phyloP scores from a whole-genome alignment of 78 protist genomes.

The Dictyostelium citrinum region DNA sequence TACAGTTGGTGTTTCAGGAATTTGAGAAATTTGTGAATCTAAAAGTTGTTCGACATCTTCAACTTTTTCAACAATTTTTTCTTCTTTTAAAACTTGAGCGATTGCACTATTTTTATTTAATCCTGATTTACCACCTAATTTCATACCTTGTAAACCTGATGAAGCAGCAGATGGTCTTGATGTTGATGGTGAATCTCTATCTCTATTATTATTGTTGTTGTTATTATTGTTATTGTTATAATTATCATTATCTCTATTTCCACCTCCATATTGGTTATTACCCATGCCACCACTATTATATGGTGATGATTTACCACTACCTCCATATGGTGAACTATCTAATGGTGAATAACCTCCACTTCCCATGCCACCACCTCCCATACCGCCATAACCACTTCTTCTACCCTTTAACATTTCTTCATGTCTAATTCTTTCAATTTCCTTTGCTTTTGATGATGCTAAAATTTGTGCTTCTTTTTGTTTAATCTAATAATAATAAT shows the following conservation, averaged over 20 bases:
- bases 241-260: not conserved
- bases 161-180: constrained; percentile 19
- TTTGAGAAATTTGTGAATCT: not conserved
- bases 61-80: constrained; percentile 58
- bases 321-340: not conserved
- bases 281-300: not conserved
- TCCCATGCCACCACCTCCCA: constrained; percentile 8
- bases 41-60: constrained; percentile 31
- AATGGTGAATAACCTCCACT: constrained; percentile 21
- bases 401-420: not conserved
- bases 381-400: not conserved
- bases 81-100: constrained; percentile 73
- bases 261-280: not conserved
- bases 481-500: not conserved
- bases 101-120: constrained; percentile 21
- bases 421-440: constrained; percentile 13
- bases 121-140: constrained; percentile 9
- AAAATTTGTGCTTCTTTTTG: constrained; percentile 17
- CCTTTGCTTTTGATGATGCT: constrained; percentile 3
- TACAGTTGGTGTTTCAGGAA: constrained; percentile 10
- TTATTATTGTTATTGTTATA: not conserved
- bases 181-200: not conserved
- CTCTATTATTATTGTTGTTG: not conserved
- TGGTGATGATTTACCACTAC: not conserved
- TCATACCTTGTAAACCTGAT: constrained; percentile 60